A percentile compares a stretch with the other conserved stretches of the same genome.
Evolutionary conservation across 306 rosid species (phyloP).

Genomic region (apple (Malus domestica)): ASM211411v1 NC_041805.1:4193001-4193500

Average conservation of each 20-base stretch:
- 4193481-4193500: no score
- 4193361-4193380: no score
- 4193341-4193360: no score
- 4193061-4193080: slow-evolving; percentile 58
- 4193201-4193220: slow-evolving; percentile 18
- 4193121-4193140: slow-evolving; percentile 28
- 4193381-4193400: neutral
- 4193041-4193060: slow-evolving; percentile 53
- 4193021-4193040: slow-evolving; percentile 79
- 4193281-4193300: slow-evolving; percentile 4
- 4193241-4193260: neutral
- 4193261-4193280: slow-evolving; percentile 15
- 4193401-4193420: neutral
- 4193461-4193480: no score
- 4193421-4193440: no score
- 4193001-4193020: slow-evolving; percentile 77
- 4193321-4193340: no score
- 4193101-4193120: slow-evolving; percentile 48
- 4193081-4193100: slow-evolving; percentile 68
- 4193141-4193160: slow-evolving; percentile 19
- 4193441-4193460: no score
- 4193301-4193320: no score
- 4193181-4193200: slow-evolving; percentile 29
- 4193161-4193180: slow-evolving; percentile 3
- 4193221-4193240: slow-evolving; percentile 8